Conservation (phyloP, 306 rosid species). For the Castanopsis chinensis region DNA sequence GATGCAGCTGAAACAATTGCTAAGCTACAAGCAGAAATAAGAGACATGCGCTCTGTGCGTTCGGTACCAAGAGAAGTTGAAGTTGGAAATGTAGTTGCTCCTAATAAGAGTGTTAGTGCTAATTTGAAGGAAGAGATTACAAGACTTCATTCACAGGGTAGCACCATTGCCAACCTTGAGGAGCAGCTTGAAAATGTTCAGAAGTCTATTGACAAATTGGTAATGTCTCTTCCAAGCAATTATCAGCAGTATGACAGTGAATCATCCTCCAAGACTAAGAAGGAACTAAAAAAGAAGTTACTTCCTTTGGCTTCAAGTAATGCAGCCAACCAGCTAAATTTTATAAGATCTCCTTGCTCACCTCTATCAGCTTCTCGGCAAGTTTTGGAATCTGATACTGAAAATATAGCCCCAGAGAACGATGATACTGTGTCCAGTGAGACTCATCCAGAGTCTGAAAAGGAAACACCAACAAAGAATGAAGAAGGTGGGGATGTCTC, state of each 20-base stretch:
- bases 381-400: conserved; percentile 65
- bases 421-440: conserved; percentile 56
- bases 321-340: conserved; percentile 55
- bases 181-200: conserved; percentile 99
- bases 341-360: conserved; percentile 90
- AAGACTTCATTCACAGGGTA: conserved; percentile 95
- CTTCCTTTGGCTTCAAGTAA: conserved; percentile 82
- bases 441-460: conserved; percentile 62
- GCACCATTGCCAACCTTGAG: conserved; percentile 94
- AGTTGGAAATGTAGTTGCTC: conserved; percentile 66
- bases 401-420: conserved; percentile 71
- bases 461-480: conserved; percentile 84
- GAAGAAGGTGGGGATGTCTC: conserved; percentile 86
- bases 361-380: conserved; percentile 76
- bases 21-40: conserved; percentile 88
- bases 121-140: conserved; percentile 98
- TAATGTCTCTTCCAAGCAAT: conserved; percentile 93
- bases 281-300: conserved; percentile 65
- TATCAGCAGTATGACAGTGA: conserved; percentile 50
- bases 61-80: conserved; percentile 63
- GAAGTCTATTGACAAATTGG: conserved; percentile 95
- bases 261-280: conserved; percentile 66
- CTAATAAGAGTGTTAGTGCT: conserved; percentile 87
- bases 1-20: conserved; percentile 99
- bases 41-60: conserved; percentile 78